These are phyloP conservation scores for Hortaea werneckii DNA, from an alignment of 2,329 filamentous ascomycete genomes.

Conservation along the genomic window DNA sequence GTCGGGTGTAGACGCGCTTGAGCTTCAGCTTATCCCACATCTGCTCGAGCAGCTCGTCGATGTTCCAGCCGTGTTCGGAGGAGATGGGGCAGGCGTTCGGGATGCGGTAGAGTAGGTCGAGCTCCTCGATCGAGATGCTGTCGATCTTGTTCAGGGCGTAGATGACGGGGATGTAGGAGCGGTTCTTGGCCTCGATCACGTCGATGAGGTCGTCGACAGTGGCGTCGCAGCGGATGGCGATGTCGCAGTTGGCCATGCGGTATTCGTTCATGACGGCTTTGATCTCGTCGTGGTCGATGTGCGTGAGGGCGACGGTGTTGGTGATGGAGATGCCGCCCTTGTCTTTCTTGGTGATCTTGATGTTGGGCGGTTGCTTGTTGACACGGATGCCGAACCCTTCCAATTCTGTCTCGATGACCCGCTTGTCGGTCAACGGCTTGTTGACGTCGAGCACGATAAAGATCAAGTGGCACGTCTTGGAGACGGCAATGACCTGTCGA, in stretches of 20 bases:
- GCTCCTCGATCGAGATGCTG: conserved; percentile 91
- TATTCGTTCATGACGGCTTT: conserved; percentile 97
- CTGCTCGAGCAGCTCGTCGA: conserved; percentile 90
- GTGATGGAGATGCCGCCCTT: conserved; percentile 95
- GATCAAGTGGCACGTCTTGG: conserved; percentile 96
- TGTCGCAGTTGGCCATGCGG: conserved; percentile 90
- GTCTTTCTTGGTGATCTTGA: conserved; percentile 99
- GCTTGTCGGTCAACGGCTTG: conserved; percentile 94
- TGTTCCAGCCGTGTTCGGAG: conserved; percentile 89
- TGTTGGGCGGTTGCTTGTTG: conserved; percentile 95
- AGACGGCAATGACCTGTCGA: conserved; percentile 95
- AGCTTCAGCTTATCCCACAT: conserved; percentile 98
- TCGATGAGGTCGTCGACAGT: conserved; percentile 97
- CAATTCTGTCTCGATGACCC: conserved; percentile 85
- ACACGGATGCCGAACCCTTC: conserved; percentile 96
- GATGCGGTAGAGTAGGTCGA: conserved; percentile 91
- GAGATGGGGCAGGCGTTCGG: conserved; percentile 96
- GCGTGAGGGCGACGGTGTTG: conserved; percentile 80
- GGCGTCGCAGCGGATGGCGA: conserved; percentile 94
- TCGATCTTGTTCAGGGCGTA: conserved; percentile 99
- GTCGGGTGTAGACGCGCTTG: conserved; percentile 92
- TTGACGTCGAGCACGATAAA: conserved; percentile 98
- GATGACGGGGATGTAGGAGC: conserved; percentile 96
- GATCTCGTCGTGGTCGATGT: conserved; percentile 94
- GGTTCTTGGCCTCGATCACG: conserved; percentile 82